Base-by-base conservation (phyloP, 1,284 basidiomycete species). In the Schizophyllum commune region DNA sequence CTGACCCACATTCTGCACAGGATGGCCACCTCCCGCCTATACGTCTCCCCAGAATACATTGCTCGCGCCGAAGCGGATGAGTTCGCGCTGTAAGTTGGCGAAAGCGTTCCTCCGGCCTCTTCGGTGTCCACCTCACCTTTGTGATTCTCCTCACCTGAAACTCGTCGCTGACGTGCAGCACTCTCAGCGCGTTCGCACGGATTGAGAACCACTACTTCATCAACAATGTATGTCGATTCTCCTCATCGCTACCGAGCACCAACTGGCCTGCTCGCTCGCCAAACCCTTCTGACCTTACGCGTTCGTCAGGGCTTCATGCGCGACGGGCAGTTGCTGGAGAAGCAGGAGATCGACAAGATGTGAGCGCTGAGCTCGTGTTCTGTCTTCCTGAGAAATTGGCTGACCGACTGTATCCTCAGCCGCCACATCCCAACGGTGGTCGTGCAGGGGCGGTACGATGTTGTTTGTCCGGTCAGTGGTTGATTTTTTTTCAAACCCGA, bases 121-220 rank as follows among this genome's bases (percentile, higher is more conserved):
- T 20, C 51, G 19, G 57, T 15, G 4, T 52, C 33, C 9, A 47
- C 39, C 13, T 17, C 3, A 47, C 39, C 8, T 2, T 47, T 39
- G 7, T 39, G n/a, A n/a, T n/a, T n/a, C n/a, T n/a, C n/a, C 57
- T 56, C 56, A 61, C 54, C 39, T 33, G 20, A 60, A 61, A 60
- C 22, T 13, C n/a, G 22, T 47, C 17, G 39, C 39, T 47, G 39
- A 47, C 39, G 39, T 47, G 39, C 39, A 66, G 61, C 51, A 52
- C 55, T 54, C 52, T 58, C 65, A 93, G 90, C 68, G 89, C 92
- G 1, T 96, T 95, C 72, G 92, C 94, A 4, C 78, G 88, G 55
- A 96, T 97, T 63, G 95, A 97, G 76, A 92, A 93, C 68, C 94
- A 97, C 70, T 98, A 91, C 73, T 96, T 97, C 69, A 78, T 93